phyloP scores from a whole-genome alignment of 2,329 filamentous ascomycete species.

The Beauveria rudraprayagi region DNA sequence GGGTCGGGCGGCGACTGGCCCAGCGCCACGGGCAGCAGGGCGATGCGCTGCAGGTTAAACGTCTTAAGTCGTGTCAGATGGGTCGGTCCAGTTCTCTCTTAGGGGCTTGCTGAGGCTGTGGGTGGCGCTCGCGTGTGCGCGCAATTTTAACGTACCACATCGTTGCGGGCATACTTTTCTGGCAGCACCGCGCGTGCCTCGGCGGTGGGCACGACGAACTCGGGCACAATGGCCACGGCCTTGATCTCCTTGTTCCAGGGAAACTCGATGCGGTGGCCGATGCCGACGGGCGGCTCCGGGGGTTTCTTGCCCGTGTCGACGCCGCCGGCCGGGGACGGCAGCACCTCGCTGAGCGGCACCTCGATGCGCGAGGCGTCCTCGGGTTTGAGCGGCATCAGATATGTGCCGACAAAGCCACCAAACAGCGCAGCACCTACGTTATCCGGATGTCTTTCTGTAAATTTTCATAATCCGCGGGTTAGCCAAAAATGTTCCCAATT shows the following conservation, averaged over 20 bases:
- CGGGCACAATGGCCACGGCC: constrained; percentile 89
- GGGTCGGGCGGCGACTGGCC: constrained; percentile 86
- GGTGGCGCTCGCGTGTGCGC: not conserved
- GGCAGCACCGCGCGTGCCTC: constrained; percentile 83
- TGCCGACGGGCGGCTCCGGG: constrained; percentile 81
- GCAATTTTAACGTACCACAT: constrained; percentile 56
- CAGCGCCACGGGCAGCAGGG: constrained; percentile 80
- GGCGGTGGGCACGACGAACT: constrained; percentile 93
- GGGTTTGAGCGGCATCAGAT: constrained; percentile 83
- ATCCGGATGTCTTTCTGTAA: constrained; percentile 73
- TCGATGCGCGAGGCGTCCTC: constrained; percentile 86
- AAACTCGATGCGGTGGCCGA: constrained; percentile 95
- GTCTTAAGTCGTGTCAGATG: constrained; percentile 41
- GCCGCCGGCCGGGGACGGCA: constrained; percentile 83
- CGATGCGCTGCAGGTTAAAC: constrained; percentile 93
- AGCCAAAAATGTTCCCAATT: no score
- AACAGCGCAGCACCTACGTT: constrained; percentile 93
- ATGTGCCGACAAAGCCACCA: constrained; percentile 93
- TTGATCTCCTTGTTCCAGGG: constrained; percentile 93
- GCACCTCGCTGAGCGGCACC: constrained; percentile 88
- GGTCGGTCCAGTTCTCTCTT: no score
- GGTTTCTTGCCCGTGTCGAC: constrained; percentile 81
- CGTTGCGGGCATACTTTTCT: constrained; percentile 65
- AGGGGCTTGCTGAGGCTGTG: no score
- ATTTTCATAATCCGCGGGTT: not conserved